These are phyloP conservation scores for Fusarium floridanum DNA, from an alignment of 2,329 filamentous ascomycete genomes.

Conservation along the genomic window DNA sequence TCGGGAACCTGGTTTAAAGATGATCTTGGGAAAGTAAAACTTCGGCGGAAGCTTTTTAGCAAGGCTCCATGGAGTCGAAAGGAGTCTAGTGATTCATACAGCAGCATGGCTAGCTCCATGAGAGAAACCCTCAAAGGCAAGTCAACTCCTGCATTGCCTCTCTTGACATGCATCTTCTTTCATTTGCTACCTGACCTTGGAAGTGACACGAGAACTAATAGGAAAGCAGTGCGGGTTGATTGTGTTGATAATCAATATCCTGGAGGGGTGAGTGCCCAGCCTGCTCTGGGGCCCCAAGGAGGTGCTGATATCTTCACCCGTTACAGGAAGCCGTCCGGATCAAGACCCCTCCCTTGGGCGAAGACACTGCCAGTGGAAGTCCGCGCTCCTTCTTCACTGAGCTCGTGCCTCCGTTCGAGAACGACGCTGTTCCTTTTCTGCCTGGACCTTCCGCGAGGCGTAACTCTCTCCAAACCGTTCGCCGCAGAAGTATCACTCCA, in stretches of 20 bases:
- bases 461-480: slow-evolving; percentile 34
- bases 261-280: slow-evolving; percentile 48
- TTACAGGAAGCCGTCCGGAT: slow-evolving; percentile 63
- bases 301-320: slow-evolving; percentile 21
- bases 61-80: slow-evolving; percentile 58
- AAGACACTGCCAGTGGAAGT: slow-evolving; percentile 53
- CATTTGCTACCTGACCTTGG: slow-evolving; percentile 1
- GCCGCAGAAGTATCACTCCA: slow-evolving; percentile 40
- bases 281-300: not conserved
- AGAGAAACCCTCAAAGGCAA: slow-evolving; percentile 55
- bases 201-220: slow-evolving; percentile 11
- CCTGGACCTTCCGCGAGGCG: slow-evolving; percentile 12
- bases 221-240: slow-evolving; percentile 16
- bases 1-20: slow-evolving; percentile 50
- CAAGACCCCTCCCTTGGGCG: slow-evolving; percentile 60
- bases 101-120: slow-evolving; percentile 58
- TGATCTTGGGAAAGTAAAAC: slow-evolving; percentile 45
- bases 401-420: slow-evolving; percentile 48
- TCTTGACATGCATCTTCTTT: slow-evolving; percentile 1
- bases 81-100: slow-evolving; percentile 53
- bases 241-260: slow-evolving; percentile 48
- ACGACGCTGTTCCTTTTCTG: not conserved
- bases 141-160: slow-evolving; percentile 51
- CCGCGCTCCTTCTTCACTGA: slow-evolving; percentile 60
- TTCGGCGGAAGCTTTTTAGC: slow-evolving; percentile 56